These are phyloP conservation scores for Zoysia japonica DNA, from an alignment of 176 grass and related monocot species.

Conservation along the genomic window DNA sequence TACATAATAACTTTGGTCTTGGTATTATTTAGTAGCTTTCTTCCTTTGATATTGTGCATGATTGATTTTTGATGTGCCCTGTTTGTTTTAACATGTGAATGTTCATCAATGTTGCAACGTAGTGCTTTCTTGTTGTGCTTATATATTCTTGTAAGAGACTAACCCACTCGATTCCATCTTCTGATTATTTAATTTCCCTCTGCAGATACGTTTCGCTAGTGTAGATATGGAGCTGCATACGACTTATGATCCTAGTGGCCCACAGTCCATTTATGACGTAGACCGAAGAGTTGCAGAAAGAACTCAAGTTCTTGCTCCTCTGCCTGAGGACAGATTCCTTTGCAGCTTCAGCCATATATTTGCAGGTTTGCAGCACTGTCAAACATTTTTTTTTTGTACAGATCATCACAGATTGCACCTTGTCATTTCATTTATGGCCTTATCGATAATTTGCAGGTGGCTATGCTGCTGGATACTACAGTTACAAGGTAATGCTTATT, in stretches of 20 bases:
- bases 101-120: not conserved
- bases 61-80: not conserved
- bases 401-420: not conserved
- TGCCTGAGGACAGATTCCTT: conserved; percentile 86
- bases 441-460: conserved; percentile 55
- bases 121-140: not conserved
- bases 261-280: conserved; percentile 69
- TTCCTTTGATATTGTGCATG: not conserved
- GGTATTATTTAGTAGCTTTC: not conserved
- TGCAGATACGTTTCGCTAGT: conserved; percentile 88
- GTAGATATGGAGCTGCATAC: conserved; percentile 90
- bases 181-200: conserved; percentile 9
- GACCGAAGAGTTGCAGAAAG: conserved; percentile 73
- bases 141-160: not conserved
- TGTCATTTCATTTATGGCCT: not conserved
- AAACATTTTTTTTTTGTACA: conserved; percentile 4
- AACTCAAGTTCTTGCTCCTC: conserved; percentile 83
- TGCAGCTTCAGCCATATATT: conserved; percentile 98
- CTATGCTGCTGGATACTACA: conserved; percentile 98
- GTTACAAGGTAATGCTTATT: conserved; percentile 81
- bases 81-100: not conserved
- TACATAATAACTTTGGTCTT: not conserved
- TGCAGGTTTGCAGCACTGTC: conserved; percentile 58
- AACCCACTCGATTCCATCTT: not conserved
- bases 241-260: conserved; percentile 70